Percentiles rank a stretch among this genome's conserved stretches.
These are phyloP conservation scores for Candida insectorum DNA, from an alignment of 805 yeast genomes.

Conservation along the genomic window DNA sequence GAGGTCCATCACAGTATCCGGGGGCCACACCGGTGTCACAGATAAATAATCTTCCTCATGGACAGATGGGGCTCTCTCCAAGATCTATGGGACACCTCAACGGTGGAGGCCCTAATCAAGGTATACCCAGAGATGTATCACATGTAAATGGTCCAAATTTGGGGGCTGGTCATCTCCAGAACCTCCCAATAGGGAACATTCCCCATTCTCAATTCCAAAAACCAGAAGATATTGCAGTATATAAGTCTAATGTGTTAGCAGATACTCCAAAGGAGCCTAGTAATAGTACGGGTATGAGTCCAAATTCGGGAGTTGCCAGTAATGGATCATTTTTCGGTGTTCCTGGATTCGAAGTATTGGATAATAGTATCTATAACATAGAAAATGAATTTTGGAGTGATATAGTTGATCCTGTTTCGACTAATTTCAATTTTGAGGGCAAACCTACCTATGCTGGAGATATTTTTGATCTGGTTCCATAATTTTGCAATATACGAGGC, in stretches of 20 bases:
- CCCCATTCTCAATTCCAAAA: too few relatives aligned
- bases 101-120: not conserved
- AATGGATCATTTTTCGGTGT: slow-evolving; percentile 4
- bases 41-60: too few relatives aligned
- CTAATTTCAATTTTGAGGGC: slow-evolving; percentile 32
- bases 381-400: slow-evolving; percentile 76
- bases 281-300: not conserved
- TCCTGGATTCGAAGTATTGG: slow-evolving; percentile 24
- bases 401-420: slow-evolving; percentile 34
- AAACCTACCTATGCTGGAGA: slow-evolving; percentile 18
- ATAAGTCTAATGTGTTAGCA: not conserved
- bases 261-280: not conserved
- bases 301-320: not conserved
- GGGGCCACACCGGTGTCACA: too few relatives aligned
- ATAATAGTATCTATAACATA: slow-evolving; percentile 50
- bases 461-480: slow-evolving; percentile 21
- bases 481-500: not conserved
- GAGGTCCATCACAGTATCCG: too few relatives aligned
- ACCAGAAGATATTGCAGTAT: not conserved
- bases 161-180: too few relatives aligned
- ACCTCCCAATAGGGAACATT: too few relatives aligned
- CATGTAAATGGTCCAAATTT: too few relatives aligned
- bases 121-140: too few relatives aligned
- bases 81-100: too few relatives aligned
- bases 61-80: too few relatives aligned